Evolutionary conservation across 805 yeast genomes (phyloP), one percentile per base, ranked within the genome.

Genomic region (Hanseniaspora nectarophila): DNA sequence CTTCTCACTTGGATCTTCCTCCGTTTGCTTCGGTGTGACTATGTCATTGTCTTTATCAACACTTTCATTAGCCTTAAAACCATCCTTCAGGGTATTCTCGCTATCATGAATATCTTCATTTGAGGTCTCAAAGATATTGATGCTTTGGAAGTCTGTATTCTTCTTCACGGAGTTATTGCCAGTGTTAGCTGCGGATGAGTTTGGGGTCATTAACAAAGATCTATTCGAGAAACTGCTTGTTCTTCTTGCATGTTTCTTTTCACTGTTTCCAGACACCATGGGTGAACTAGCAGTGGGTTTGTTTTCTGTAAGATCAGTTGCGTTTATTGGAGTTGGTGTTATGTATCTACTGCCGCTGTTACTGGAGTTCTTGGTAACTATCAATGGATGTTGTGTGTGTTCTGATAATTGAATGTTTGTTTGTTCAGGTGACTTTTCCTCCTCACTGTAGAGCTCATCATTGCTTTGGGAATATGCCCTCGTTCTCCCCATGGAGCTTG

Each of bases 321-420:
- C 15, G 32, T 18, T 21, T 20, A 43, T n/a, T n/a, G 53, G 53
- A 5, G 48, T 50, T 35, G 53, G 53, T 15, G 53, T 50, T 2
- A 50, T 15, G 35, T 42, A 33, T 43, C 53, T 50, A 21, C 34
- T 33, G 12, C 21, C 43, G 15, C 21, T 18, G 9, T 40, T 34
- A 12, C 28, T 31, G 5, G 33, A 31, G 20, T 47, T 47, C 21
- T 47, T 47, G 5, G 45, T 32, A 5, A 47, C 40, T 16, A 47
- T 40, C 26, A 47, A 12, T 9, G 51, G 51, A 23, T 39, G 45
- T 7, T 47, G 34, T 4, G 45, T 40, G 21, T 24, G 34, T 18
- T 47, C 51, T 6, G 45, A 10, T 8, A 29, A 6, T n/a, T 31
- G 42, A 3, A 40, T 32, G 1, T 15, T 31, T 38, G 44, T 37